phyloP scores from a whole-genome alignment of 176 grass and related monocot genomes.

The Carex kokanica region DNA sequence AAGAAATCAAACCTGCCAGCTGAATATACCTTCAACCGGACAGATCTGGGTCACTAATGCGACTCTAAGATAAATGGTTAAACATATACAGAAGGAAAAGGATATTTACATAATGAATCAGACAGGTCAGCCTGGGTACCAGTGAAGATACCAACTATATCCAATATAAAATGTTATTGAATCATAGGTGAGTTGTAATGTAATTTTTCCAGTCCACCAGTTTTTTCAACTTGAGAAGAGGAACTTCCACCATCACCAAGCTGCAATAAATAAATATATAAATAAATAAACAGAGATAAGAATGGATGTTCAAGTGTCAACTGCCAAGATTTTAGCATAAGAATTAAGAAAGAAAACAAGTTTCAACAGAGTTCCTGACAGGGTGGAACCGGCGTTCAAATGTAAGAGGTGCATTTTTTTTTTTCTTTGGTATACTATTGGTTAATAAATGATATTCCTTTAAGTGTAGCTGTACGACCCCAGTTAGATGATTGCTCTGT shows the following conservation, averaged over 20 bases:
- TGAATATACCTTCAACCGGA: not conserved
- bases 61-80: not conserved
- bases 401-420: not conserved
- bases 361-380: not conserved
- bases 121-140: not conserved
- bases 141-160: not conserved
- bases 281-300: conserved; percentile 3
- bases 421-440: not conserved
- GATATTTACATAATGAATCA: conserved; percentile 3
- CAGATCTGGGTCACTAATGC: not conserved
- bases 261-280: conserved; percentile 2
- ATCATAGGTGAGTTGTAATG: not conserved
- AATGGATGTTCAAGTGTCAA: not conserved
- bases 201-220: not conserved
- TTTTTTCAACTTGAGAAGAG: conserved; percentile 14
- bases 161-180: conserved; percentile 13
- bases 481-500: not conserved
- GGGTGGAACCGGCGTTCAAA: not conserved
- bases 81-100: not conserved
- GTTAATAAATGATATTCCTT: not conserved
- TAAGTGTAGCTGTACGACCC: not conserved
- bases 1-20: not conserved
- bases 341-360: not conserved
- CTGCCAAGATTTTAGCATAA: not conserved
- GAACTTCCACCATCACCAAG: conserved; percentile 18